Conservation (phyloP, 2,329 filamentous ascomycete genomes). For the Calycina marina region DNA sequence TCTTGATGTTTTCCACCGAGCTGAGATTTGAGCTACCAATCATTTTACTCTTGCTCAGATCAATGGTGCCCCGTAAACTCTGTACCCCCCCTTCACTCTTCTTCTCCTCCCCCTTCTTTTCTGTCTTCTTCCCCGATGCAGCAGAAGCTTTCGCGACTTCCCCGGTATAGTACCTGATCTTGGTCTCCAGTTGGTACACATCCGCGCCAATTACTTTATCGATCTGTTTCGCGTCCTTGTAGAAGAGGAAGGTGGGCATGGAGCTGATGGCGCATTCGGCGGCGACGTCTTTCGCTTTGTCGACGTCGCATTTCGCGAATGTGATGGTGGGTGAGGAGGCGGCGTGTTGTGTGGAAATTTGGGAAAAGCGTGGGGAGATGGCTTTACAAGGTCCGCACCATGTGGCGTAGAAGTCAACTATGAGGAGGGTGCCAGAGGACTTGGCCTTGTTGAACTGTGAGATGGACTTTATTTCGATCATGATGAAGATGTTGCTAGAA, state of each 20-base stretch:
- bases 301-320: conserved; percentile 84
- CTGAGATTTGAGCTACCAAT: conserved; percentile 15
- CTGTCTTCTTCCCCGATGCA: conserved; percentile 2
- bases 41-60: conserved; percentile 11
- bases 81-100: no score
- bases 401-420: conserved; percentile 56
- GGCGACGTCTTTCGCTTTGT: conserved; percentile 63
- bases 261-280: conserved; percentile 63
- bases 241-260: conserved; percentile 90
- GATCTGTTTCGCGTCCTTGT: conserved; percentile 57
- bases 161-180: conserved; percentile 17
- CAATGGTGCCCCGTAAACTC: conserved; percentile 16
- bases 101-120: conserved; percentile 5
- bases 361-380: conserved; percentile 77
- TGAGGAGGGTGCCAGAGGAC: conserved; percentile 12
- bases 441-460: conserved; percentile 20
- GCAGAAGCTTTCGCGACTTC: conserved; percentile 9
- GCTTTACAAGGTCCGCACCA: conserved; percentile 90
- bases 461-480: conserved; percentile 19
- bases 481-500: no score
- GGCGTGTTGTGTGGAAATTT: conserved; percentile 61
- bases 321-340: conserved; percentile 66
- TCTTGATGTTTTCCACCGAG: conserved; percentile 15
- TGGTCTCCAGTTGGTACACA: conserved; percentile 49
- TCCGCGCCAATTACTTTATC: conserved; percentile 73